These are phyloP conservation scores for Dalbergia oliveri DNA, from an alignment of 306 rosid genomes.

Conservation along the genomic window DNA sequence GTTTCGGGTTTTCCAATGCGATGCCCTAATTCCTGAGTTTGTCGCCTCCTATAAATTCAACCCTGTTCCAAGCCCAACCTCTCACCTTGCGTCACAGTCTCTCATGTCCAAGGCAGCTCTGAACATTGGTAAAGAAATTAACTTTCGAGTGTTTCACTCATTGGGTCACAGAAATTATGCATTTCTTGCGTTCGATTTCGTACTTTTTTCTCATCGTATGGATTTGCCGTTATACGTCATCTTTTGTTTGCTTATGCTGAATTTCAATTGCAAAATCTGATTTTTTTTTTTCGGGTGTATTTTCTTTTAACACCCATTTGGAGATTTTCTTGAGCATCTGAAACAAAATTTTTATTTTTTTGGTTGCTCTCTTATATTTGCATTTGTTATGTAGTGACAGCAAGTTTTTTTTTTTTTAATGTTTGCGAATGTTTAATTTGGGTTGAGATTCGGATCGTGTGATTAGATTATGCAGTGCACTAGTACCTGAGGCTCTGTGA, in stretches of 20 bases:
- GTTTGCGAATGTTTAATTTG: background rate
- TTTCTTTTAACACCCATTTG: background rate
- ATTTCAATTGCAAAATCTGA: background rate
- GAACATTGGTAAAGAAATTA: background rate
- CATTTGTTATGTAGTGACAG: background rate
- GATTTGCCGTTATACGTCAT: background rate
- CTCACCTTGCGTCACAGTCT: background rate
- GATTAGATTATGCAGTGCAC: constrained; percentile 42
- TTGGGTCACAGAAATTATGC: background rate
- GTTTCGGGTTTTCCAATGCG: constrained; percentile 6
- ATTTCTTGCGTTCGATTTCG: background rate
- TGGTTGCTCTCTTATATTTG: background rate
- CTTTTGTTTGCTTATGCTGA: background rate
- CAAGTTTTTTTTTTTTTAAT: background rate
- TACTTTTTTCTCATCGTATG: background rate
- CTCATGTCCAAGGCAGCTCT: background rate
- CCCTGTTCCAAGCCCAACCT: background rate
- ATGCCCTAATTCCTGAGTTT: constrained; percentile 52
- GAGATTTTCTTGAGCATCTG: background rate
- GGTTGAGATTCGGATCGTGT: background rate
- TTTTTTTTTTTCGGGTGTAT: too few relatives aligned
- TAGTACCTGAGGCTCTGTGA: constrained; percentile 56
- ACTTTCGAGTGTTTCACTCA: background rate
- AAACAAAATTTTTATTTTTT: background rate
- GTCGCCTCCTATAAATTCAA: constrained; percentile 40